Base-by-base conservation (phyloP, 257 asterid species). In the Scutellaria minor region DNA sequence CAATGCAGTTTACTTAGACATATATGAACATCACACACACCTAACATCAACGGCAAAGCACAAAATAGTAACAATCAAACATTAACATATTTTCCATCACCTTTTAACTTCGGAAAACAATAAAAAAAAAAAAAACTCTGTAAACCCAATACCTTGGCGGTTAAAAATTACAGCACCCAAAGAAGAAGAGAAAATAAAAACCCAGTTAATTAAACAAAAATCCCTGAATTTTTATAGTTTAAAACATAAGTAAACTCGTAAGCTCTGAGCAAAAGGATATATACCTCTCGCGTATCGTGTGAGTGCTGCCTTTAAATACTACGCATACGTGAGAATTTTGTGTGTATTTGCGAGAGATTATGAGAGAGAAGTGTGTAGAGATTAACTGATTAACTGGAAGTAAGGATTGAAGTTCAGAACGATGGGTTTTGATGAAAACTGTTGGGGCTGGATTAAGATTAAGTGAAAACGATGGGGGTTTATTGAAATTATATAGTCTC, bases 111-210 rank as follows among this genome's bases (percentile, higher is more conserved):
- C 27, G 7, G 47, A 71, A 54, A 9, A 3, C 15, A 59, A 72
- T 51, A 27, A 22, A n/a, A 6, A 50, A 54, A 48, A 41, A 59
- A 50, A 54, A 48, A 41, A 59, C 47, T 37, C 24, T 37, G 60
- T 14, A 58, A 52, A 61, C 68, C 45, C 64, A 37, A 62, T 46
- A 62, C 27, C 56, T 72, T 6, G 51, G 68, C 59, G 64, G 73
- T 41, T 57, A 48, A 64, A 12, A 42, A 7, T 11, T 50, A 64
- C 69, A 57, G 31, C 44, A 51, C 48, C 60, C 2, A 47, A 46
- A 40, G 62, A 42, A 27, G n/a, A n/a, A 27, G 75, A 64, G 65
- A 57, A 56, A 48, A 18, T 0, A 55, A 12, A 41, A 70, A 15
- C 71, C 70, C 63, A 55, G 13, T 14, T 7, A 64, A 47, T 53